Conservation (phyloP, 202 grass and related monocot species). For the Musa balbisiana region DNA sequence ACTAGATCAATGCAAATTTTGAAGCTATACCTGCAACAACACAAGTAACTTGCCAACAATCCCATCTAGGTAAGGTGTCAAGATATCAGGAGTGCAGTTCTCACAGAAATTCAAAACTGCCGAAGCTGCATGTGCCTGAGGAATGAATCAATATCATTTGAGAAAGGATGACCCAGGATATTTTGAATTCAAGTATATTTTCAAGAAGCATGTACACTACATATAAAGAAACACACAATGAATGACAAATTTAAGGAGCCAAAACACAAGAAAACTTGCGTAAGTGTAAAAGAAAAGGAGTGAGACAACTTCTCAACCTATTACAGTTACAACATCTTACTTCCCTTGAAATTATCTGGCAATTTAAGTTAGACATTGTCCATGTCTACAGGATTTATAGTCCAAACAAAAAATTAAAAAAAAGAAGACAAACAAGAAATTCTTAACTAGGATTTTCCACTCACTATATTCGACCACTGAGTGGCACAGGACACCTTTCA, state of each 20-base stretch:
- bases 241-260: not conserved
- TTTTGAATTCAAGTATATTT: not conserved
- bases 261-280: too few species aligned
- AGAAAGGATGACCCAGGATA: not conserved
- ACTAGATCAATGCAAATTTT: slow-evolving; percentile 16
- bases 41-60: slow-evolving; percentile 62
- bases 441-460: too few species aligned
- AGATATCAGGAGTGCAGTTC: slow-evolving; percentile 62
- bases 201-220: not conserved
- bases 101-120: slow-evolving; percentile 82
- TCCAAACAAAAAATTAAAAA: not conserved
- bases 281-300: too few species aligned
- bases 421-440: too few species aligned
- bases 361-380: not conserved
- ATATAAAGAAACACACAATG: not conserved
- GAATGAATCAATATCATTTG: slow-evolving; percentile 5
- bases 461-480: too few species aligned
- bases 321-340: too few species aligned
- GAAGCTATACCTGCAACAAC: slow-evolving; percentile 55
- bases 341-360: not conserved
- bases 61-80: slow-evolving; percentile 59
- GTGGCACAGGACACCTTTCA: too few species aligned
- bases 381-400: not conserved
- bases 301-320: too few species aligned
- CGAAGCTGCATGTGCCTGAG: slow-evolving; percentile 61